These are phyloP conservation scores for Venustampulla echinocandica DNA, from an alignment of 495 filamentous ascomycete species.

Conservation along the genomic window DNA sequence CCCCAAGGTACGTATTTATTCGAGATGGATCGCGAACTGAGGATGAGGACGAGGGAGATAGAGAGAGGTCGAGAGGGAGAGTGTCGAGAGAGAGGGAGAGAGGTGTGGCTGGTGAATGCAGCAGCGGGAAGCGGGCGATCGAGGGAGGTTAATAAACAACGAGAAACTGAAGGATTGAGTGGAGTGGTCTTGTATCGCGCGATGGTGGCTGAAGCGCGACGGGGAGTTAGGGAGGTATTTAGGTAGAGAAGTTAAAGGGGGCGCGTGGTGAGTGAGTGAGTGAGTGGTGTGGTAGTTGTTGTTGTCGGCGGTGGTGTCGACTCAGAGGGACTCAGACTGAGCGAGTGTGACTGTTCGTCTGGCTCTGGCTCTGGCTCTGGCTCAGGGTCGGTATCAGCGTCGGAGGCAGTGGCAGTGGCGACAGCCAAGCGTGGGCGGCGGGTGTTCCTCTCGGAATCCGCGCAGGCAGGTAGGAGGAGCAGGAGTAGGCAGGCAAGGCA, in stretches of 20 bases:
- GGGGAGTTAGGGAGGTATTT: slow-evolving; percentile 3
- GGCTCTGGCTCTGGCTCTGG: no score
- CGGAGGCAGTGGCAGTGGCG: slow-evolving; percentile 7
- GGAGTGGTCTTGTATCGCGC: slow-evolving; percentile 23
- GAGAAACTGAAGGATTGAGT: slow-evolving; percentile 27
- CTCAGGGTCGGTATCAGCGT: no score
- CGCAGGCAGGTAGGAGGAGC: slow-evolving; percentile 3
- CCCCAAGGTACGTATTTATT: no score
- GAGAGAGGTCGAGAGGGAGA: slow-evolving; percentile 14
- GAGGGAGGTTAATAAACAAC: slow-evolving; percentile 23
- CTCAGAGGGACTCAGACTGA: neutral
- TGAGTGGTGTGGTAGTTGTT: neutral
- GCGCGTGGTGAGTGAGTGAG: neutral
- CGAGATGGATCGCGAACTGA: neutral
- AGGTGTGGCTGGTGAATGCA: slow-evolving; percentile 19
- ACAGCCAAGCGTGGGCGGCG: slow-evolving; percentile 6
- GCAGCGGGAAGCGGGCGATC: no score
- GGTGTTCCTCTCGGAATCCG: neutral
- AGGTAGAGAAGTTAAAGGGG: slow-evolving; percentile 9
- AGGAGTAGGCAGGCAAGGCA: slow-evolving; percentile 5
- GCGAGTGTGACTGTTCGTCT: neutral
- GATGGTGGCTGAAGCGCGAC: slow-evolving; percentile 11
- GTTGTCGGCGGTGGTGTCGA: slow-evolving; percentile 1
- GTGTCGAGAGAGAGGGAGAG: slow-evolving; percentile 5
- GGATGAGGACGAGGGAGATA: slow-evolving; percentile 13